Evolutionary conservation across 2,329 filamentous ascomycete genomes (phyloP).

Genomic region (Trichophyton mentagrophytes): DNA sequence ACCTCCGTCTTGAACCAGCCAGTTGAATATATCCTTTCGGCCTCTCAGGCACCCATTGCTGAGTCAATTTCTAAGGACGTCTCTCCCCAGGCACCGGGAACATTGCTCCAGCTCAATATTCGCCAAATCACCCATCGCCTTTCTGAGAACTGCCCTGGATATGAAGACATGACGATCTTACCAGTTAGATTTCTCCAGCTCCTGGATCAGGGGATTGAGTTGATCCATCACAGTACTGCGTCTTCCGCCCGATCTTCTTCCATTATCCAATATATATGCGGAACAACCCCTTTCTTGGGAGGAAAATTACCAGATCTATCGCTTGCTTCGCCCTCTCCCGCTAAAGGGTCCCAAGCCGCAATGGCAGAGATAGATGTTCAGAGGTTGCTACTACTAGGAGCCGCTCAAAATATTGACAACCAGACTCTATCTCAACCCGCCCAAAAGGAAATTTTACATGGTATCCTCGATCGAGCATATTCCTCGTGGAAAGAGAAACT

Average conservation of each 20-base stretch:
- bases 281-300: constrained; percentile 30
- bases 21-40: constrained; percentile 21
- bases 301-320: constrained; percentile 9
- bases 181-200: constrained; percentile 68
- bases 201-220: constrained; percentile 59
- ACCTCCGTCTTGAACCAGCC: constrained; percentile 44
- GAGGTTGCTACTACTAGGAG: constrained; percentile 25
- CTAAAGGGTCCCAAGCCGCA: background rate
- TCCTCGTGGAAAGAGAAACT: constrained; percentile 68
- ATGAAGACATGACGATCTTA: constrained; percentile 73
- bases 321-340: no score
- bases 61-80: constrained; percentile 4
- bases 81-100: constrained; percentile 14
- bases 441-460: constrained; percentile 46
- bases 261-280: constrained; percentile 22
- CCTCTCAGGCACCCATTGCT: constrained; percentile 11
- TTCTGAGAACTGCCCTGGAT: constrained; percentile 56
- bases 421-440: constrained; percentile 27
- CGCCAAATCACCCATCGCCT: constrained; percentile 58
- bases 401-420: constrained; percentile 24
- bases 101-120: constrained; percentile 44
- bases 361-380: constrained; percentile 26
- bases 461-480: constrained; percentile 60
- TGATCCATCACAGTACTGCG: constrained; percentile 35
- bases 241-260: constrained; percentile 12